Evolutionary conservation across 306 rosid species (phyloP), one percentile per base, ranked within the genome.

Genomic region (Senna tora): DNA sequence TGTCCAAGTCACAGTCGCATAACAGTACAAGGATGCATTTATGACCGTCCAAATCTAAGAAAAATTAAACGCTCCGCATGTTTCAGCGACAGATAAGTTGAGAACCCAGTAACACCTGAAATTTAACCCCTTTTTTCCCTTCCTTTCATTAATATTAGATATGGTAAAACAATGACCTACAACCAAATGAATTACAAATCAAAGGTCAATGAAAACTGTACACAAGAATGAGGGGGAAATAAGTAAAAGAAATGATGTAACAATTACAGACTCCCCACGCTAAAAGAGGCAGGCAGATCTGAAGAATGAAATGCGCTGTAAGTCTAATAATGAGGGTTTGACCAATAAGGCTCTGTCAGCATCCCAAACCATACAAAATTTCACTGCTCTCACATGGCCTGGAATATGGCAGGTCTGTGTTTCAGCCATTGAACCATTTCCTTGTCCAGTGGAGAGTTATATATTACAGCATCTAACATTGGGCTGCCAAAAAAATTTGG

Each of bases 371-470:
- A 82, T 46, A 77, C 86, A 73, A 87, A 75, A 80, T 42, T 30
- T 87, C 79, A 93, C 55, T 82, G 92, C 74, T 88, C 98, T 96
- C 90, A 88, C 85, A 75, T 71, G 45, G 88, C 94, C 73, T 87
- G 94, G 85, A 73, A 90, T 76, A 83, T 79, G 58, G 97, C 82
- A 41, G 88, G 85, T 83, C 98, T 90, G 74, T 89, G 93, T 79
- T 82, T 93, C 81, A 93, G 78, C 98, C 98, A 93, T 30, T 87
- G 97, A 81, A 91, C 87, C 98, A 93, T 75, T 54, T 93, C 98
- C 79, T 67, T 79, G 85, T 93, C 98, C 83, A 93, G 66, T 25
- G 86, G 52, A 67, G 89, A 50, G 61, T 80, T 81, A 67, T 72
- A 76, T 73, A 86, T 69, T 47, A 87, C 92, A 8, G 91, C 82